Evolutionary conservation across 2,329 filamentous ascomycete species (phyloP), one percentile per base, ranked within the genome.

Genomic region (Thielaviopsis cerberus): DNA sequence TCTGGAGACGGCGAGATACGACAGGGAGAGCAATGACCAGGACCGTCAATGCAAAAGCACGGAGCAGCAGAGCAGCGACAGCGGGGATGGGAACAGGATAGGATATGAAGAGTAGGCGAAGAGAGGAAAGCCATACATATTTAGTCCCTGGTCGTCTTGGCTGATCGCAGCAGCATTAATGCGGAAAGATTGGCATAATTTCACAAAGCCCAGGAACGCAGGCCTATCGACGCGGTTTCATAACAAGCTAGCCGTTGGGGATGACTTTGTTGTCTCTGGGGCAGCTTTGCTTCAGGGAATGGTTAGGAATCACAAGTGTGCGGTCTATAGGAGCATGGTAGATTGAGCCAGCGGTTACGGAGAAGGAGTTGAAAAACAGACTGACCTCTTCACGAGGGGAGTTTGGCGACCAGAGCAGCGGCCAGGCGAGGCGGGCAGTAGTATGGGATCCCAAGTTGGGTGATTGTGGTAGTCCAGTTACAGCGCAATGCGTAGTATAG

Each of bases 161-260:
- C 52, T 54, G 34, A 37, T 54, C 23, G 20, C 15, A 48, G 8
- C 17, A 54, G 56, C 56, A 57, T 57, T 11, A 57, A 54, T 53
- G 48, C 30, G 30, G 56, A 57, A 57, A 54, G 51, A 57, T 57
- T 53, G 24, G 56, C 56, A 51, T 27, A 54, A 57, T 57, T 25
- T 57, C 11, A 48, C n/a, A 53, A 55, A 24, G 4, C 20, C 22
- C 8, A 34, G 41, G 41, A 48, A 48, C n/a, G 41, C 20, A 20
- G n/a, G n/a, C 34, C 34, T 17, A 48, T 22, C 7, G 50, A 37
- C 34, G 37, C 15, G 50, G 56, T 57, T 57, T 57, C 56, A 57
- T 24, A 57, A 24, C 25, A 51, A 25, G 23, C n/a, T 1, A 13
- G 13, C 20, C 27, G 11, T 53, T 20, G n/a, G n/a, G n/a, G n/a